Base-by-base conservation (phyloP, 2,329 filamentous ascomycete genomes). In the Aquanectria penicillioides region DNA sequence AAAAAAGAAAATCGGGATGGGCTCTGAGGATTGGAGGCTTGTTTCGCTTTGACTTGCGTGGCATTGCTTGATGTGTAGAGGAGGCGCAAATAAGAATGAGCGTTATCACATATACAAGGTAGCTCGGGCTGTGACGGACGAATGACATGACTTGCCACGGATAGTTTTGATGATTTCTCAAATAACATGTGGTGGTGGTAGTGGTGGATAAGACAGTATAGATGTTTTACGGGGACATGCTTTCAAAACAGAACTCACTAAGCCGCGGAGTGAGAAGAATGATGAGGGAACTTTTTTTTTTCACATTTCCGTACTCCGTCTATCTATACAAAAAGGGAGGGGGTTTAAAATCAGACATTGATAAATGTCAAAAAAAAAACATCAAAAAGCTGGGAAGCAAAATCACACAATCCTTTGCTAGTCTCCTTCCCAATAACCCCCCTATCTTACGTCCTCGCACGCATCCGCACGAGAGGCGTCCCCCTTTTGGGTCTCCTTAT, bases 291-390 rank as follows among this genome's bases (percentile, higher is more conserved):
- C 28, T 34, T 38, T 28, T 56, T 54, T 63, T 53, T 57, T 49
- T 51, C 20, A 22, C 38, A 61, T 60, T 64, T 59, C 62, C 64
- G 37, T 60, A 66, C 64, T 69, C 65, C 67, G 38, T 63, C 61
- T 66, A 64, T 59, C 49, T 67, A 67, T 62, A 60, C 47, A 51
- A 51, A 37, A 49, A 43, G 49, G 37, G 34, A 41, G 29, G 23
- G 23, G 26, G 29, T 44, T 37, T 58, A 59, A 59, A 68, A 50
- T 29, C 34, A 54, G 36, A 40, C 26, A 34, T 49, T 43, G 31
- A 44, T 44, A 43, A 34, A 59, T 44, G 7, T 49, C 18, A 20
- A 34, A 36, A 48, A 49, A 22, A 53, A 58, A 47, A 51, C 57
- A 40, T 57, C 38, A 40, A 20, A 43, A 53, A 34, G 23, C 41